These are phyloP conservation scores for Chaetomium globosum DNA, from an alignment of 2,329 filamentous ascomycete species.

Conservation along the genomic window DNA sequence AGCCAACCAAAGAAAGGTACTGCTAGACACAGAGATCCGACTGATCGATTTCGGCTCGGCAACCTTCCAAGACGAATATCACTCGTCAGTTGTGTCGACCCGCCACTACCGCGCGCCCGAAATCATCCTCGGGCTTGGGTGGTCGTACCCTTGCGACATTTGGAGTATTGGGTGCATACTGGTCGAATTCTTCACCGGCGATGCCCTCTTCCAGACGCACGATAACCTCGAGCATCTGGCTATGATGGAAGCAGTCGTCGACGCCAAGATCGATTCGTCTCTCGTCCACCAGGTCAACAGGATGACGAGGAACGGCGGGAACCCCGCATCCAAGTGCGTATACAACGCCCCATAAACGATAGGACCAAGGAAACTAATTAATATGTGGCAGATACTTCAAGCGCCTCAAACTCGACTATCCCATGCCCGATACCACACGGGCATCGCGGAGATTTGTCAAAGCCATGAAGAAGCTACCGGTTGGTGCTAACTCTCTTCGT, in stretches of 20 bases:
- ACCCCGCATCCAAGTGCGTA: conserved; percentile 64
- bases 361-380: conserved; percentile 24
- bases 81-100: conserved; percentile 71
- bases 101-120: conserved; percentile 71
- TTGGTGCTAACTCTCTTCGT: conserved; percentile 44
- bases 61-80: conserved; percentile 73
- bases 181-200: conserved; percentile 72
- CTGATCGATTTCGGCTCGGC: conserved; percentile 73
- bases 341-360: background rate
- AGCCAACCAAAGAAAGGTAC: conserved; percentile 64
- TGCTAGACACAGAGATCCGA: conserved; percentile 69
- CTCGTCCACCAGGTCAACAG: conserved; percentile 62
- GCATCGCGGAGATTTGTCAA: conserved; percentile 68
- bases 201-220: conserved; percentile 72
- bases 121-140: conserved; percentile 70
- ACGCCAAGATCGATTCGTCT: conserved; percentile 59
- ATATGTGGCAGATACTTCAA: conserved; percentile 63
- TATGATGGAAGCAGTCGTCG: conserved; percentile 74
- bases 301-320: conserved; percentile 60
- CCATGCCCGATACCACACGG: conserved; percentile 63
- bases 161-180: conserved; percentile 75
- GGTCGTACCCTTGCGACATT: conserved; percentile 72
- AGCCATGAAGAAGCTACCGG: conserved; percentile 69
- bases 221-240: conserved; percentile 72
- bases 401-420: conserved; percentile 66